Evolutionary conservation across 2,329 filamentous ascomycete genomes (phyloP), one percentile per base, ranked within the genome.

Genomic region (Paecilomyces formosus): DNA sequence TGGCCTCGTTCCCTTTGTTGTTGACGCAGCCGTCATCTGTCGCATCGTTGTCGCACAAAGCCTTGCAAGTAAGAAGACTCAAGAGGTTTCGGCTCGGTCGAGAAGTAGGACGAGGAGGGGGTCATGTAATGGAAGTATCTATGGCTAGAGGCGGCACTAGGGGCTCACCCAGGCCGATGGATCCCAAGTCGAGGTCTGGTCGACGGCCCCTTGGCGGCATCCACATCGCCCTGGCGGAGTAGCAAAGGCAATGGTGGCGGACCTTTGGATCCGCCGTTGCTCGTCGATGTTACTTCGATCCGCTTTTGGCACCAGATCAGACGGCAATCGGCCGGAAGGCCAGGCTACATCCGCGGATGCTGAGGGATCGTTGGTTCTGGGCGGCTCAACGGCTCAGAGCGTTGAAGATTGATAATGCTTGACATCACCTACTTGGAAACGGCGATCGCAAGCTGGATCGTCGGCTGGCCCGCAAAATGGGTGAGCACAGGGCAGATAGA

Each of bases 401-500:
- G 50, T 52, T 52, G 50, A 13, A 52, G 50, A 52, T 52, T 52
- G 50, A 52, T 52, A 52, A 52, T 52, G 50, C 50, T 52, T 52
- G 50, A 52, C 50, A 52, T 52, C 22, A 24, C 28, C n/a, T 28
- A 52, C 50, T 52, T 52, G 50, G 22, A 28, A 28, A 52, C 50
- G 50, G 26, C 26, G 50, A 52, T 52, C 50, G 26, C 50, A 52
- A 52, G 50, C 24, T 15, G 26, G 21, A 26, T 52, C 50, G 22
- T 52, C 50, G 22, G 13, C 18, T 52, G 50, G 50, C 13, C 50
- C 50, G 22, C 50, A 28, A 26, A 11, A 18, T 18, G 39, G 13
- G 39, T 21, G 39, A 45, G 39, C 39, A 45, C n/a, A 45, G 39
- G 39, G 39, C 39, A 45, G 18, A 18, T 6, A 6, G n/a, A 45